These are phyloP conservation scores for Pseudocercospora pini-densiflorae DNA, from an alignment of 2,329 filamentous ascomycete genomes.

Conservation along the genomic window DNA sequence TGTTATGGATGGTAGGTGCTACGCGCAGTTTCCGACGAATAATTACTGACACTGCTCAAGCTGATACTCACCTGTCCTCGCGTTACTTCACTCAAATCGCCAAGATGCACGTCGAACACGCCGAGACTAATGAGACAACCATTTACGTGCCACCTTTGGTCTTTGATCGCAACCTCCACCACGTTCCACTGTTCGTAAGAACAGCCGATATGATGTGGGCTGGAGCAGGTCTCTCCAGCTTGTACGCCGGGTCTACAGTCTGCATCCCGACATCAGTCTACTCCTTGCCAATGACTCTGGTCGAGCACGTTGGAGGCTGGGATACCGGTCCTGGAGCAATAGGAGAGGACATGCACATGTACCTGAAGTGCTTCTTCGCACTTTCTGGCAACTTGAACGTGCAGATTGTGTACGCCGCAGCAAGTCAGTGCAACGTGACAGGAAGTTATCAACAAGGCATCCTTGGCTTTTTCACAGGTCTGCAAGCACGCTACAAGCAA, in stretches of 20 bases:
- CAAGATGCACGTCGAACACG: slow-evolving; percentile 64
- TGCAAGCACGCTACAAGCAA: slow-evolving; percentile 71
- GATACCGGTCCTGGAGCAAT: slow-evolving; percentile 73
- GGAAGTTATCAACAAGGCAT: slow-evolving; percentile 59
- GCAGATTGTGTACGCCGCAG: slow-evolving; percentile 67
- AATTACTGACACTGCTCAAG: slow-evolving; percentile 46
- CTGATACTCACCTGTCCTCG: slow-evolving; percentile 71
- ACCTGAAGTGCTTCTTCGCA: slow-evolving; percentile 77
- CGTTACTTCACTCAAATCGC: slow-evolving; percentile 70
- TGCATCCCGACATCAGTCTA: slow-evolving; percentile 76
- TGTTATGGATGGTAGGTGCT: slow-evolving; percentile 69
- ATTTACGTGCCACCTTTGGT: slow-evolving; percentile 73
- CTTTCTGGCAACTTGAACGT: slow-evolving; percentile 71
- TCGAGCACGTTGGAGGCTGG: slow-evolving; percentile 73
- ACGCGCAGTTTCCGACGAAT: background rate
- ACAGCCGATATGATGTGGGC: slow-evolving; percentile 75
- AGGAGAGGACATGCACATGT: slow-evolving; percentile 78
- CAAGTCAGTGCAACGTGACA: slow-evolving; percentile 74
- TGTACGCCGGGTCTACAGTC: slow-evolving; percentile 67
- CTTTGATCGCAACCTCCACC: slow-evolving; percentile 74
- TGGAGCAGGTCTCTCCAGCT: slow-evolving; percentile 70
- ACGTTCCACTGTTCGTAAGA: slow-evolving; percentile 69
- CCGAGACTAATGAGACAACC: slow-evolving; percentile 65
- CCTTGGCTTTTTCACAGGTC: slow-evolving; percentile 60
- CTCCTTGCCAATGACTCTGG: slow-evolving; percentile 68